Conservation (phyloP, 352 stramenopile genomes). For the Globisporangium carolinianum region DNA sequence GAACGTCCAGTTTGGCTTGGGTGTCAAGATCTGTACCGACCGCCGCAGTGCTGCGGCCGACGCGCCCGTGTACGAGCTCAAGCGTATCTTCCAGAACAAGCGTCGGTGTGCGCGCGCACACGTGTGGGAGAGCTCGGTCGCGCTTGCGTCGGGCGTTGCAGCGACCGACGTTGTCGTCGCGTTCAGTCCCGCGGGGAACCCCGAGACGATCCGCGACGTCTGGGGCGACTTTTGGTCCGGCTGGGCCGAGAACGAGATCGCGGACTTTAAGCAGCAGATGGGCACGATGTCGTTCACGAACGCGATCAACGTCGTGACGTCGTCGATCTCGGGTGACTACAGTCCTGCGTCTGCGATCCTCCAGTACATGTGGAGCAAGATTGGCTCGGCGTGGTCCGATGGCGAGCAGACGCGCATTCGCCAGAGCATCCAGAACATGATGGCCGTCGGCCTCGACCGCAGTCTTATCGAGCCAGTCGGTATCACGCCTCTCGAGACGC, state of each 20-base stretch:
- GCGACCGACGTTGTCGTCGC: constrained; percentile 68
- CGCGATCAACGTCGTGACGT: constrained; percentile 70
- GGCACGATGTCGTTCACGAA: constrained; percentile 65
- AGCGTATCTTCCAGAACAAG: constrained; percentile 85
- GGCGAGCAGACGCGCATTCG: constrained; percentile 80
- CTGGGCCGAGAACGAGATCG: constrained; percentile 78
- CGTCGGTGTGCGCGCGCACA: constrained; percentile 67
- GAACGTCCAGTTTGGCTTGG: constrained; percentile 76
- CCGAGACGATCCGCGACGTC: constrained; percentile 76
- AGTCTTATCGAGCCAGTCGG: constrained; percentile 53
- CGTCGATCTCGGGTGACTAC: constrained; percentile 77
- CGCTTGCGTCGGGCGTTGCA: constrained; percentile 21
- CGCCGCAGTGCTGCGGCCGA: constrained; percentile 29
- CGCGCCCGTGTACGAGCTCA: constrained; percentile 71
- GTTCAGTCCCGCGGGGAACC: constrained; percentile 71
- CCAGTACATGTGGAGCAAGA: constrained; percentile 81
- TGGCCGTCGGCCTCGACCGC: constrained; percentile 69
- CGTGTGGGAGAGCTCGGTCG: constrained; percentile 67
- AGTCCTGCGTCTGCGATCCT: constrained; percentile 62
- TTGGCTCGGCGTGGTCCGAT: constrained; percentile 74
- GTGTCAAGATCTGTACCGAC: constrained; percentile 72
- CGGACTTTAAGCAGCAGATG: constrained; percentile 77
- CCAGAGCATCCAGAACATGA: constrained; percentile 86
- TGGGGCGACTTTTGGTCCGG: constrained; percentile 86
- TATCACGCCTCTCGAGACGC: constrained; percentile 68